Base-by-base conservation (phyloP, 2,329 filamentous ascomycete genomes). In the Trichoderma atroviride region DNA sequence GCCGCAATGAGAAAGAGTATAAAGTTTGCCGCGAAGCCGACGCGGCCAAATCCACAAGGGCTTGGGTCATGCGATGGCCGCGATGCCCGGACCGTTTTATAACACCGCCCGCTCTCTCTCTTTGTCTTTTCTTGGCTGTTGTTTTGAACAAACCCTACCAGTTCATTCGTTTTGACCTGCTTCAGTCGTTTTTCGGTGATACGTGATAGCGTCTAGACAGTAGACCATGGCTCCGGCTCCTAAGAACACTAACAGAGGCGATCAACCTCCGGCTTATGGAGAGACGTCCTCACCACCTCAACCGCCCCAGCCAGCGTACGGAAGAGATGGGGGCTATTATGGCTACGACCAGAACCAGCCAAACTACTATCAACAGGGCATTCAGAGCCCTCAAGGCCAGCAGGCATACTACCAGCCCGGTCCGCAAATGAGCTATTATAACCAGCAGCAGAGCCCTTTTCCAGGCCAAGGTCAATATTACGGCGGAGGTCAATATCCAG, bases 261-360 rank as follows among this genome's bases (percentile, higher is more conserved):
- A 86, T 66, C 78, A 83, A 40, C 86, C 86, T 65, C 85, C 85
- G 31, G 81, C 84, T 55, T 86, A 87, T 76, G 78, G 78, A 71
- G 77, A 75, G 64, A 76, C 77, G 29, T 78, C 79, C 43, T 75
- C 79, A 69, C 76, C 77, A 29, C 78, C 79, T 43, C 75, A 79
- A 69, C 74, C 78, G 57, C 79, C 84, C 40, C 82, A 83, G 72
- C 78, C 81, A 16, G 79, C 84, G 0, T 85, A 86, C 73, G 77
- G 81, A 59, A 80, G 74, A 74, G 53, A 73, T 10, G 64, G 74
- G 56, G 75, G 76, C 67, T 77, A 77, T 24, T 55, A 7, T 14
- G 62, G 62, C 59, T 75, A 77, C 35, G 68, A 71, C 11, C 72
- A 77, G 57, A 77, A 76, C 69, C 76, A 76, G 71, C 73, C 74